These are phyloP conservation scores for Salvia rosmarinus DNA, from an alignment of 257 asterid species.

Conservation along the genomic window DNA sequence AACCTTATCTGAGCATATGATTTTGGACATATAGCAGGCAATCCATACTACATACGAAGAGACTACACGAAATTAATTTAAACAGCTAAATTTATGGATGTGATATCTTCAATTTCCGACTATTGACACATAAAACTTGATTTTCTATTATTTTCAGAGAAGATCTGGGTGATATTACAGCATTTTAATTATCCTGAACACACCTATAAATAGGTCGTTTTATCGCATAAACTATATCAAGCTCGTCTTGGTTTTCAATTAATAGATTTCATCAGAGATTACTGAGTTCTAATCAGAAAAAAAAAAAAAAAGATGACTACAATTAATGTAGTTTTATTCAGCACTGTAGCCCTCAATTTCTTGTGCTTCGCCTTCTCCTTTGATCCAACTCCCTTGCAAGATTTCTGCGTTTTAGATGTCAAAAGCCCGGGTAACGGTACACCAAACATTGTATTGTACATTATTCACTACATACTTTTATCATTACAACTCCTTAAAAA, in stretches of 20 bases:
- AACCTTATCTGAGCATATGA: too few species aligned
- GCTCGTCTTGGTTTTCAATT: background rate
- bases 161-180: background rate
- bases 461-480: too few species aligned
- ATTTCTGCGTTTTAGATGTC: conserved; percentile 16
- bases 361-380: conserved; percentile 20
- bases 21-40: too few species aligned
- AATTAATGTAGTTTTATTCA: background rate
- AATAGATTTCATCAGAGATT: background rate
- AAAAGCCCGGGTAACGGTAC: background rate
- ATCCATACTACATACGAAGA: background rate
- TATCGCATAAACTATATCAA: background rate
- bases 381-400: conserved; percentile 27
- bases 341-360: conserved; percentile 1
- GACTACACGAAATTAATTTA: background rate
- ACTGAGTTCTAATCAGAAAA: background rate
- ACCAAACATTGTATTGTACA: too few species aligned
- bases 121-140: background rate
- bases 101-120: background rate
- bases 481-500: too few species aligned
- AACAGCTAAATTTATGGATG: background rate
- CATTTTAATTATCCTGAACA: background rate
- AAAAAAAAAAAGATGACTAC: background rate
- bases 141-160: background rate
- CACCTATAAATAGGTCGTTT: background rate